Conservation (phyloP, 768 basidiomycete species). For the Xanthoconium stramineum region DNA sequence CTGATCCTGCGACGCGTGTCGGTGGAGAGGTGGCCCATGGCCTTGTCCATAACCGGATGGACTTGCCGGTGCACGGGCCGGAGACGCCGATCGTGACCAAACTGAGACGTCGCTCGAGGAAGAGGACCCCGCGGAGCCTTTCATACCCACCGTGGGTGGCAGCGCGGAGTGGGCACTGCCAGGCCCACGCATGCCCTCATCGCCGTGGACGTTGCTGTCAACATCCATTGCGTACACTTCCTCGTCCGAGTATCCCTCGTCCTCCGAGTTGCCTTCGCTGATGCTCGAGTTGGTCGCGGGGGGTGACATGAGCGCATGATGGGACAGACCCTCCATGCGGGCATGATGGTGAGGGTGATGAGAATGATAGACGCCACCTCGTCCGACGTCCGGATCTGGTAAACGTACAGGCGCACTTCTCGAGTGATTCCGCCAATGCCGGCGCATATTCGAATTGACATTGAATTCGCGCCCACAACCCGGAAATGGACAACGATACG, state of each 20-base stretch:
- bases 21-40: slow-evolving; percentile 14
- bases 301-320: slow-evolving; percentile 25
- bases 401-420: slow-evolving; percentile 24
- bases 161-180: slow-evolving; percentile 2
- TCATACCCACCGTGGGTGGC: slow-evolving; percentile 6
- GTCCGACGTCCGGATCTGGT: slow-evolving; percentile 18
- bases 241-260: slow-evolving; percentile 27
- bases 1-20: slow-evolving; percentile 17
- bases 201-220: slow-evolving; percentile 12
- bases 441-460: slow-evolving; percentile 82
- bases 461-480: slow-evolving; percentile 77
- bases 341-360: slow-evolving; percentile 9
- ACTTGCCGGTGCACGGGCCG: slow-evolving; percentile 14
- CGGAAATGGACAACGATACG: slow-evolving; percentile 71
- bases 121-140: slow-evolving; percentile 20
- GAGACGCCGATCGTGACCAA: slow-evolving; percentile 28
- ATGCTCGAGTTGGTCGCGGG: slow-evolving; percentile 30
- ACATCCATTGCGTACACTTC: slow-evolving; percentile 28
- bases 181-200: slow-evolving; percentile 15
- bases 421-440: slow-evolving; percentile 70
- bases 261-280: slow-evolving; percentile 29
- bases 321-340: slow-evolving; percentile 8
- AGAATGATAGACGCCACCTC: slow-evolving; percentile 13
- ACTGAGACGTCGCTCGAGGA: slow-evolving; percentile 22
- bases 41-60: slow-evolving; percentile 11